phyloP scores from a whole-genome alignment of 306 rosid genomes.

The Cicer yamashitae region DNA sequence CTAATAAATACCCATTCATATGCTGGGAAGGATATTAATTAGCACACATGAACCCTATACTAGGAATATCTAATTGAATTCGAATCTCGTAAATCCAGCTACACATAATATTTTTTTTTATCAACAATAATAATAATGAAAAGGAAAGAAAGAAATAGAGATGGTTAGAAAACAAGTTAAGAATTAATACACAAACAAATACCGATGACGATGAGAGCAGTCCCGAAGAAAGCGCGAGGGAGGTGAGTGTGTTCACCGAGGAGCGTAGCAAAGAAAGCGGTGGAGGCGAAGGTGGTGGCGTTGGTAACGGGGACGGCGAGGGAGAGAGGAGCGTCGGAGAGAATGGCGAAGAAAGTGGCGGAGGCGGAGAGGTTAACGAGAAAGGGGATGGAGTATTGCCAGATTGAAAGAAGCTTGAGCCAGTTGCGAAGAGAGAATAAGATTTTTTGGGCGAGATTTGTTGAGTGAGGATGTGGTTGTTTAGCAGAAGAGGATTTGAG shows the following conservation, averaged over 20 bases:
- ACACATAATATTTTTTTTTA: neutral
- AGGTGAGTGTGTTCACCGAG: slow-evolving; percentile 72
- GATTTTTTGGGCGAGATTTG: slow-evolving; percentile 39
- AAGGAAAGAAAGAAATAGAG: neutral
- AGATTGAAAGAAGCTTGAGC: slow-evolving; percentile 76
- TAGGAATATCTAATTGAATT: neutral
- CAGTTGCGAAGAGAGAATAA: slow-evolving; percentile 57
- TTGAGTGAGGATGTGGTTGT: slow-evolving; percentile 25
- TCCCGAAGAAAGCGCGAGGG: slow-evolving; percentile 70
- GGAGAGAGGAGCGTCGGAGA: slow-evolving; percentile 81
- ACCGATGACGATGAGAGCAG: slow-evolving; percentile 70
- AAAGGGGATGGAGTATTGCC: slow-evolving; percentile 88
- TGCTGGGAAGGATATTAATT: neutral
- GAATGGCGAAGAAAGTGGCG: slow-evolving; percentile 83
- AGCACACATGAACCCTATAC: slow-evolving; percentile 19
- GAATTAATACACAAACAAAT: slow-evolving; percentile 73
- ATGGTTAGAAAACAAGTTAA: neutral
- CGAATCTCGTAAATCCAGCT: neutral
- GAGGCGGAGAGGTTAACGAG: slow-evolving; percentile 82
- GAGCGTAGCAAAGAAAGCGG: slow-evolving; percentile 72
- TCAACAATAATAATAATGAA: neutral
- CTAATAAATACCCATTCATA: too few relatives aligned
- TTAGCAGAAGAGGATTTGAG: slow-evolving; percentile 59
- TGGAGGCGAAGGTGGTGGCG: slow-evolving; percentile 91
- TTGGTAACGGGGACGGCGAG: slow-evolving; percentile 92